phyloP scores from a whole-genome alignment of 352 stramenopile genomes.

The Pythium aquatile region DNA sequence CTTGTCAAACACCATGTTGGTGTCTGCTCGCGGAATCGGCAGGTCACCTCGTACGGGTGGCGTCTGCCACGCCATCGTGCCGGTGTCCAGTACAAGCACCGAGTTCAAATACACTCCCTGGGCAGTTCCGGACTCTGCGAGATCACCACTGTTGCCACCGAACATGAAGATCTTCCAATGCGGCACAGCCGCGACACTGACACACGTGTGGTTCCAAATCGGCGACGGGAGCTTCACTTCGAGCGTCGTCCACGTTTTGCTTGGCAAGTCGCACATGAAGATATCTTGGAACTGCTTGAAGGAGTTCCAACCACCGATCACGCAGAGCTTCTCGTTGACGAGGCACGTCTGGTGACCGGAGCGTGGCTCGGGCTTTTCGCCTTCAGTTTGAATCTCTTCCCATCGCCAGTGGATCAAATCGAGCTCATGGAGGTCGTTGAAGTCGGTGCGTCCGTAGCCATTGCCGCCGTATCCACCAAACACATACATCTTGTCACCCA shows the following conservation, averaged over 20 bases:
- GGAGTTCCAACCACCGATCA: slow-evolving; percentile 96
- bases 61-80: slow-evolving; percentile 70
- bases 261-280: slow-evolving; percentile 90
- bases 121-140: slow-evolving; percentile 81
- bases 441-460: slow-evolving; percentile 93
- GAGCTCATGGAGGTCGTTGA: slow-evolving; percentile 93
- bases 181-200: slow-evolving; percentile 93
- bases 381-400: slow-evolving; percentile 83
- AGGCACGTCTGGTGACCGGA: slow-evolving; percentile 93
- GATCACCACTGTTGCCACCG: slow-evolving; percentile 94
- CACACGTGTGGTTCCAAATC: slow-evolving; percentile 94
- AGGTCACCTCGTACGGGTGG: slow-evolving; percentile 70
- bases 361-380: slow-evolving; percentile 89
- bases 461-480: slow-evolving; percentile 97
- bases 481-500: slow-evolving; percentile 90
- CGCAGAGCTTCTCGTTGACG: slow-evolving; percentile 89
- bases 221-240: slow-evolving; percentile 53
- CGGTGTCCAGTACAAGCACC: slow-evolving; percentile 92
- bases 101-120: slow-evolving; percentile 90
- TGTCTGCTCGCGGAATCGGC: slow-evolving; percentile 90
- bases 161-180: slow-evolving; percentile 98
- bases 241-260: slow-evolving; percentile 81
- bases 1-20: slow-evolving; percentile 92
- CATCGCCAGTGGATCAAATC: slow-evolving; percentile 92
- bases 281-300: slow-evolving; percentile 97